Conservation (phyloP, 805 yeast species). For the Candida montana region DNA sequence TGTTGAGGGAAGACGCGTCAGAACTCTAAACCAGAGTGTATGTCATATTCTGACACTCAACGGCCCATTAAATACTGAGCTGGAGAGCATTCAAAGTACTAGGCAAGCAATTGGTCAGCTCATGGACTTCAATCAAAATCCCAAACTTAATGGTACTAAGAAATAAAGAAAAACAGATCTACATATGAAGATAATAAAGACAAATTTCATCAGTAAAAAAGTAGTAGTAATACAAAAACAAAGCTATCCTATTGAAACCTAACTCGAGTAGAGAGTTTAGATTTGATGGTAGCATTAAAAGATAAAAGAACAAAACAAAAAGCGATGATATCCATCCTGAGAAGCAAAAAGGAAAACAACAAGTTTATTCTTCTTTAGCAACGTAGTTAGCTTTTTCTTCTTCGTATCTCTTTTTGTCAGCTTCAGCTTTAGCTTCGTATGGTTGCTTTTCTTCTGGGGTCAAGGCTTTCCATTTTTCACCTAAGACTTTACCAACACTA, state of each 20-base stretch:
- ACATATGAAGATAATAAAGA: background rate
- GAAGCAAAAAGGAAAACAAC: background rate
- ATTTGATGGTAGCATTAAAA: too few relatives aligned
- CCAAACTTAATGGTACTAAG: too few relatives aligned
- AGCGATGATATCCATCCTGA: too few relatives aligned
- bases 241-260: background rate
- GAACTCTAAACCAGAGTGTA: too few relatives aligned
- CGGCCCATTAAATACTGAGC: too few relatives aligned
- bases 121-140: too few relatives aligned
- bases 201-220: background rate
- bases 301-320: background rate
- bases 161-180: too few relatives aligned
- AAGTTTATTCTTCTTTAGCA: conserved; percentile 1
- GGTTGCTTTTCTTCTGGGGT: conserved; percentile 79
- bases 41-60: too few relatives aligned
- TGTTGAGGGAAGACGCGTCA: too few relatives aligned
- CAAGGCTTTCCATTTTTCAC: conserved; percentile 95
- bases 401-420: conserved; percentile 97
- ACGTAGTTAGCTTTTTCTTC: conserved; percentile 83
- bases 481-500: conserved; percentile 90
- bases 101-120: too few relatives aligned
- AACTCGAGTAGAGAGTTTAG: background rate
- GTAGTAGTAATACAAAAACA: conserved; percentile 1
- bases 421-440: conserved; percentile 88
- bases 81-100: too few relatives aligned